Conservation (phyloP, 192 early-diverging fungal species). For the Coemansia sp. region DNA sequence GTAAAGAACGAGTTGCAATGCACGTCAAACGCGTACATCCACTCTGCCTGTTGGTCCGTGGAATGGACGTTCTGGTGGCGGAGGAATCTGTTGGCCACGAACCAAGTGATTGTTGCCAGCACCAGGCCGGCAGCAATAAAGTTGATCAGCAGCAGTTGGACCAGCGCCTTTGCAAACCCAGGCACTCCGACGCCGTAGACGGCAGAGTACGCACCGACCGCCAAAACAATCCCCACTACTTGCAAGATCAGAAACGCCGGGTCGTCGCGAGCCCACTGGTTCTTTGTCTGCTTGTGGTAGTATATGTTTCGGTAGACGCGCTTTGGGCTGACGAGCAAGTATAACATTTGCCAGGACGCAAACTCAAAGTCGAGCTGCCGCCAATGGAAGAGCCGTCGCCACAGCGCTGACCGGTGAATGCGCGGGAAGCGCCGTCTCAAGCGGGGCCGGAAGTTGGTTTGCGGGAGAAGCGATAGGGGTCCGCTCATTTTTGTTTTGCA, state of each 20-base stretch:
- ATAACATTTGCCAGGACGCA: slow-evolving; percentile 52
- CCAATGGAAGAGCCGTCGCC: slow-evolving; percentile 48
- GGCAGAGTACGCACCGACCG: slow-evolving; percentile 30
- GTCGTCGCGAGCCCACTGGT: slow-evolving; percentile 97
- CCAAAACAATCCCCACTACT: slow-evolving; percentile 56
- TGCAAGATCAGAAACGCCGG: slow-evolving; percentile 89
- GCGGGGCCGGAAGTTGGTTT: slow-evolving; percentile 16
- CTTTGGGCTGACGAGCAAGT: slow-evolving; percentile 44
- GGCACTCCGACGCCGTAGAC: slow-evolving; percentile 35
- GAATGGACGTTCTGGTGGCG: slow-evolving; percentile 74
- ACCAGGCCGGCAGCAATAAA: slow-evolving; percentile 22
- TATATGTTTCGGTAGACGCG: slow-evolving; percentile 86
- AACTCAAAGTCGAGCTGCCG: slow-evolving; percentile 52
- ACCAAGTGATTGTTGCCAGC: slow-evolving; percentile 41
- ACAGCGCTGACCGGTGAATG: slow-evolving; percentile 44
- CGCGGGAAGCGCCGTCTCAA: slow-evolving; percentile 37
- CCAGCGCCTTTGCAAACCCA: slow-evolving; percentile 35
- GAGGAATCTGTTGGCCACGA: slow-evolving; percentile 78
- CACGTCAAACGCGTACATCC: slow-evolving; percentile 95
- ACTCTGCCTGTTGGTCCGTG: slow-evolving; percentile 87
- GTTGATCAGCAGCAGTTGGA: slow-evolving; percentile 45
- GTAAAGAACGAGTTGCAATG: slow-evolving; percentile 97
- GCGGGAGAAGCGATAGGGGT: slow-evolving; percentile 29
- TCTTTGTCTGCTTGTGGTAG: slow-evolving; percentile 98
- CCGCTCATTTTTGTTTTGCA: slow-evolving; percentile 21